Conservation (phyloP, 2,329 filamentous ascomycete species). For the Zasmidium citrigriseum region DNA sequence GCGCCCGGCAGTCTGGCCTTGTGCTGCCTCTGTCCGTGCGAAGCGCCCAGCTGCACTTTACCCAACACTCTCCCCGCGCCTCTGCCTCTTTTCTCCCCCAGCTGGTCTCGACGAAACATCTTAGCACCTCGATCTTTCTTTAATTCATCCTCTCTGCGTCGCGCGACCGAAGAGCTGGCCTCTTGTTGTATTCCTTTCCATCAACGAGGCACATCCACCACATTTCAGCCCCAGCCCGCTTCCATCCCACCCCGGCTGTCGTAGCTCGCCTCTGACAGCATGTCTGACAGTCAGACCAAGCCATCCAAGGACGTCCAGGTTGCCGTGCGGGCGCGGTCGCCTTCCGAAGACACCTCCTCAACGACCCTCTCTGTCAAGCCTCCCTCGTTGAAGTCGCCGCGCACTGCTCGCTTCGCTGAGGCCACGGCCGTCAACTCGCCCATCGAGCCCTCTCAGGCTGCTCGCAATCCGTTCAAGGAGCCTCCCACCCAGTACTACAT, state of each 20-base stretch:
- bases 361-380: slow-evolving; percentile 27
- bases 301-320: slow-evolving; percentile 40
- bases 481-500: slow-evolving; percentile 57
- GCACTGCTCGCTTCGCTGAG: slow-evolving; percentile 78
- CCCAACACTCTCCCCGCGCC: slow-evolving; percentile 1
- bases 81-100: slow-evolving; percentile 13
- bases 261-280: slow-evolving; percentile 40
- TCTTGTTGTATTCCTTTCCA: slow-evolving; percentile 31
- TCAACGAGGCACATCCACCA: slow-evolving; percentile 16
- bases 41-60: slow-evolving; percentile 19
- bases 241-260: slow-evolving; percentile 30
- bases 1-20: slow-evolving; percentile 18
- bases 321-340: slow-evolving; percentile 40
- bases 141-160: slow-evolving; percentile 20
- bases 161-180: slow-evolving; percentile 33
- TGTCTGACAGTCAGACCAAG: slow-evolving; percentile 44
- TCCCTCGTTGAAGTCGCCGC: slow-evolving; percentile 50
- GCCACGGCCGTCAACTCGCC: slow-evolving; percentile 78
- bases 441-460: slow-evolving; percentile 57
- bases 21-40: slow-evolving; percentile 23
- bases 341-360: slow-evolving; percentile 34
- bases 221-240: slow-evolving; percentile 22
- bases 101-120: slow-evolving; percentile 26
- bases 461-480: slow-evolving; percentile 60
- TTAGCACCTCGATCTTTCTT: slow-evolving; percentile 15